Evolutionary conservation across 1,284 basidiomycete genomes (phyloP), one percentile per base, ranked within the genome.

Genomic region (Clitocybe nebularis): DNA sequence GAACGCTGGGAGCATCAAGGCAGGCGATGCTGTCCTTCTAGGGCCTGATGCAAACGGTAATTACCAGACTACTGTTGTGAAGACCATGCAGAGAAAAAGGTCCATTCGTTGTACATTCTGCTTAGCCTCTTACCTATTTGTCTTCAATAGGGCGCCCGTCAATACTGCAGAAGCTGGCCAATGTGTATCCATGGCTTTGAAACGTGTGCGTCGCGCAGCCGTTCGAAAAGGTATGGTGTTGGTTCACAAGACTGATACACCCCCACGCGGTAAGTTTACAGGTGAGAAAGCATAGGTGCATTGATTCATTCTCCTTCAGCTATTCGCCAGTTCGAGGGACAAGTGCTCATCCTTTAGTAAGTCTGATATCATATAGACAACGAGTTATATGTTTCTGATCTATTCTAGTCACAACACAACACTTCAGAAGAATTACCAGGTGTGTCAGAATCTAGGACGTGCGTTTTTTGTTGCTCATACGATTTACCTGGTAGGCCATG

Each of bases 181-280:
- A 66, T 92, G 89, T 44, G 93, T 98, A 6, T 91, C 91, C 17
- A 75, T 97, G 43, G 96, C 94, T 3, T 68, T 99, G 19, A 99
- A 99, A 71, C 77, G 92, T 39, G 84, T 96, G 47, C 77, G 88
- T 39, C 71, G 91, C 40, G 77, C 81, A 5, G 81, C 85, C 34
- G 84, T 98, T 5, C 74, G 96, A 45, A 99, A 98, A 66, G 94
- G 93, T 7, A 95, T 95, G 93, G 89, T 95, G 2, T 69, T 97
- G 24, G 81, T 93, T 0, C 81, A 83, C 42, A 90, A 84, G 62
- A 79, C 80, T 1, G 92, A 95, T 5, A 69, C 67, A 16, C 84
- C 81, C 8, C 91, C 92, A 7, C 79, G 77, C 70, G 83, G 85
- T 79, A 52, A 46, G 62, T 50, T 22, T 25, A 37, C 22, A 33